A percentile compares a stretch with the other conserved stretches of the same genome.
Evolutionary conservation across 768 basidiomycete genomes (phyloP).

Genomic region (Lactifluus echinatus): DNA sequence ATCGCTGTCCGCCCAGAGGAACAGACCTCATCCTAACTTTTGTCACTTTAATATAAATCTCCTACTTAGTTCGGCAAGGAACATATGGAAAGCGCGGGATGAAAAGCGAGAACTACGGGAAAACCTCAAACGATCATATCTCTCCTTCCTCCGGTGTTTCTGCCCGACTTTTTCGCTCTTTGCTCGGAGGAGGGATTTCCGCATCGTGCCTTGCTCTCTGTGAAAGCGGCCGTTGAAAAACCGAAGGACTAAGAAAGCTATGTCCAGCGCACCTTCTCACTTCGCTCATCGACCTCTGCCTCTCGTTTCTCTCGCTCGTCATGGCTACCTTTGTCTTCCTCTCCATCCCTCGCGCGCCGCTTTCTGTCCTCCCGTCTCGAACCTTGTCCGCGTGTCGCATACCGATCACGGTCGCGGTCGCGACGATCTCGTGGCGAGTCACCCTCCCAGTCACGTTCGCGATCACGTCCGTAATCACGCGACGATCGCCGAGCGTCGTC

Average conservation of each 20-base stretch:
- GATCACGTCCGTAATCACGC: slow-evolving; percentile 24
- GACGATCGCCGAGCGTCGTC: slow-evolving; percentile 18
- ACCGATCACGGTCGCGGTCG: slow-evolving; percentile 34
- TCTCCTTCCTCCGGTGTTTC: slow-evolving; percentile 88
- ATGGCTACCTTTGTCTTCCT: slow-evolving; percentile 45
- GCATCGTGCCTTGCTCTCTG: slow-evolving; percentile 39
- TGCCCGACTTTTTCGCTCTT: slow-evolving; percentile 31
- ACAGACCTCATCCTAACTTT: slow-evolving; percentile 24
- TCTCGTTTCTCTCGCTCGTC: slow-evolving; percentile 29
- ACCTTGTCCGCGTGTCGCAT: slow-evolving; percentile 45
- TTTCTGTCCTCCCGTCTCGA: slow-evolving; percentile 48
- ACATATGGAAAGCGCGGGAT: not conserved
- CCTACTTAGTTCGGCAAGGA: not conserved
- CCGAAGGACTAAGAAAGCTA: slow-evolving; percentile 1
- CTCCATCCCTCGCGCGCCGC: slow-evolving; percentile 29
- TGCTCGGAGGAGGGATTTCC: slow-evolving; percentile 35
- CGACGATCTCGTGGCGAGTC: slow-evolving; percentile 24
- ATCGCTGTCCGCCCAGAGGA: slow-evolving; percentile 41
- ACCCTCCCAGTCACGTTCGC: slow-evolving; percentile 26
- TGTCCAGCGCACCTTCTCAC: slow-evolving; percentile 42
- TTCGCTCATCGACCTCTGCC: slow-evolving; percentile 35
- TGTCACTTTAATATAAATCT: not conserved
- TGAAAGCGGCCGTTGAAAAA: too few species aligned
- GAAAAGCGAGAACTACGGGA: not conserved
- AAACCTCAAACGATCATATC: slow-evolving; percentile 38